Base-by-base conservation (phyloP, 371 early-diverging fungal genomes). In the Mortierella sp. region DNA sequence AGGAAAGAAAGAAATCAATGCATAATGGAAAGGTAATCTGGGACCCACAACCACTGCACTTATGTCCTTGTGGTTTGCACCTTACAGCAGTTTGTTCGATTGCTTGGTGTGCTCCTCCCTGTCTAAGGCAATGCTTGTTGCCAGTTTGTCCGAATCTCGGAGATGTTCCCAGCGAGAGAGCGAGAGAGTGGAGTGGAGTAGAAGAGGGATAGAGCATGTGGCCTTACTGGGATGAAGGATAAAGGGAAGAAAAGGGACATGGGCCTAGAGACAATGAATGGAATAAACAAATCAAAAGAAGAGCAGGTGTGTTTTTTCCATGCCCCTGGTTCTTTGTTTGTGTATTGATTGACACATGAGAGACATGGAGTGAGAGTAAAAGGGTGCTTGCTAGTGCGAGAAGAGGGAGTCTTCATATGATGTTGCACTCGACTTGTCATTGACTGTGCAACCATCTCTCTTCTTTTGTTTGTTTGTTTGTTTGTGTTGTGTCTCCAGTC, bases 381-480 rank as follows among this genome's bases (percentile, higher is more conserved):
- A 65, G 43, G 43, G 68, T 68, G 68, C 43, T 21, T 68, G 68
- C 43, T 21, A 68, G 68, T 68, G 68, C 41, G 68, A 35, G 63
- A 18, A 7, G 7, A 8, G 65, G 1, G 2, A 4, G 18, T 35
- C 35, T 68, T 68, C 68, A 68, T 68, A 68, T 68, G 68, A 68
- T 68, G 68, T 27, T 18, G 55, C 21, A 24, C 24, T 21, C 55
- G 10, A 5, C 7, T 56, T 56, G 27, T 56, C 14, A 11, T 29
- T 35, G 35, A 29, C 63, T 63, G 63, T 63, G 63, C 63, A 21
- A 65, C 65, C 65, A 65, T 65, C 65, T 65, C 65, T 3, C 32
- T 32, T 14, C 11, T 32, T 38, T 63, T 35, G 38, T 35, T 38
- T 63, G 35, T 35, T 29, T 63, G 63, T 63, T 68, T 16, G 10